Conservation (phyloP, 352 stramenopile species). For the Pythium guiyangense region DNA sequence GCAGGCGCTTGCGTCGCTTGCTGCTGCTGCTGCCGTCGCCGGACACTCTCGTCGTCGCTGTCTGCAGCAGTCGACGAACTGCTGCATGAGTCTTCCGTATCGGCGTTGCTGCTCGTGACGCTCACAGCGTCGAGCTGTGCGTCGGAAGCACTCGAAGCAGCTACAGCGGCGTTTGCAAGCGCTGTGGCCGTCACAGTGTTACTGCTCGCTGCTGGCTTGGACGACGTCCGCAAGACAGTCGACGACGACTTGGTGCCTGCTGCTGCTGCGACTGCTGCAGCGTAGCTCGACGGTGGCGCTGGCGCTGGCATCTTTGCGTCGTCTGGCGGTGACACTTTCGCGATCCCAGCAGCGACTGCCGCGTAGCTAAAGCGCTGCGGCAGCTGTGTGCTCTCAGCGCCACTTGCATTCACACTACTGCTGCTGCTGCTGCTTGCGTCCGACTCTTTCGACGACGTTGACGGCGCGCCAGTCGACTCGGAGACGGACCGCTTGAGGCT, state of each 20-base stretch:
- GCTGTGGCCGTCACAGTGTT: no score
- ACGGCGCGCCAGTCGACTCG: not conserved
- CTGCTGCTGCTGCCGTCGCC: conserved; percentile 8
- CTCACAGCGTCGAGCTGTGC: conserved; percentile 47
- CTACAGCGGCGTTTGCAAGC: not conserved
- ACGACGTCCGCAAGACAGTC: not conserved
- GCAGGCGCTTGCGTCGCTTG: not conserved
- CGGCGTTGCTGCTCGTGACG: conserved; percentile 72
- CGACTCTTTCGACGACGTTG: no score
- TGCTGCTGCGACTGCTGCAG: conserved; percentile 51
- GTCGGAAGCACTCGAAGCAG: conserved; percentile 2
- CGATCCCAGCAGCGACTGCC: conserved; percentile 62
- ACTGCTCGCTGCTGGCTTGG: conserved; percentile 11
- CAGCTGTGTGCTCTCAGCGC: not conserved
- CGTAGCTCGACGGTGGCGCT: conserved; percentile 54
- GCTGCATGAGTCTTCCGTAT: conserved; percentile 67
- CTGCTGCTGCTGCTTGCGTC: conserved; percentile 2
- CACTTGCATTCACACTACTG: no score
- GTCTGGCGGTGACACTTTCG: conserved; percentile 21
- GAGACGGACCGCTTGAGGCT: conserved; percentile 24
- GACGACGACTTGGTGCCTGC: conserved; percentile 9
- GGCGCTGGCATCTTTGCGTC: conserved; percentile 15
- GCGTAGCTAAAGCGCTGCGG: conserved; percentile 65
- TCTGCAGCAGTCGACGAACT: conserved; percentile 44
- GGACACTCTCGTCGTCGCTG: conserved; percentile 42